Evolutionary conservation across 257 asterid genomes (phyloP).

Genomic region (Misopates orontium): DNA sequence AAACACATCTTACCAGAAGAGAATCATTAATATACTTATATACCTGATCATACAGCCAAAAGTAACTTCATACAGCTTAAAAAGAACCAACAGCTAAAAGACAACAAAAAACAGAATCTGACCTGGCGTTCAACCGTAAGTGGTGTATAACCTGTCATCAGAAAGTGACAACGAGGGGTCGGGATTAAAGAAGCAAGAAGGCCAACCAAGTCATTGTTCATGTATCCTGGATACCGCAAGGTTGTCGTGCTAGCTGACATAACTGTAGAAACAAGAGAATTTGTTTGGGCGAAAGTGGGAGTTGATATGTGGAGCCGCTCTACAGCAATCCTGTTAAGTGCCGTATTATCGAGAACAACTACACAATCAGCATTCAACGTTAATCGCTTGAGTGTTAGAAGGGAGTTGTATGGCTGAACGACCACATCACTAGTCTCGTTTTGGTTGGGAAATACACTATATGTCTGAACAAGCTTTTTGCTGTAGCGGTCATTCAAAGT

Average conservation of each 20-base stretch:
- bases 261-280: constrained; percentile 95
- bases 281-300: constrained; percentile 95
- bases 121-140: constrained; percentile 99
- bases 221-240: constrained; percentile 94
- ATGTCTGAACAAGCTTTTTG: constrained; percentile 96
- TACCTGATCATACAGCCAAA: constrained; percentile 3
- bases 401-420: constrained; percentile 98
- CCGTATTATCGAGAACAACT: constrained; percentile 97
- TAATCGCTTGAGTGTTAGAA: constrained; percentile 88
- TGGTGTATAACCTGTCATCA: constrained; percentile 98
- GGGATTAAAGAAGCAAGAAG: constrained; percentile 99
- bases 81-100: neutral
- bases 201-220: constrained; percentile 99
- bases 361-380: constrained; percentile 98
- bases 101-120: constrained; percentile 28
- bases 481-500: constrained; percentile 95
- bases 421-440: constrained; percentile 99
- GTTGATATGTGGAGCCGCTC: constrained; percentile 89
- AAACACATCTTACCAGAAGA: neutral
- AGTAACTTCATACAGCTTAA: neutral
- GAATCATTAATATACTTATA: neutral
- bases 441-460: constrained; percentile 99
- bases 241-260: constrained; percentile 99
- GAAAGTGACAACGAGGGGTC: constrained; percentile 98
- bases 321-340: constrained; percentile 95